These are phyloP conservation scores for Ogataea hybrid DNA, from an alignment of 1,139 yeast species.

Conservation along the genomic window DNA sequence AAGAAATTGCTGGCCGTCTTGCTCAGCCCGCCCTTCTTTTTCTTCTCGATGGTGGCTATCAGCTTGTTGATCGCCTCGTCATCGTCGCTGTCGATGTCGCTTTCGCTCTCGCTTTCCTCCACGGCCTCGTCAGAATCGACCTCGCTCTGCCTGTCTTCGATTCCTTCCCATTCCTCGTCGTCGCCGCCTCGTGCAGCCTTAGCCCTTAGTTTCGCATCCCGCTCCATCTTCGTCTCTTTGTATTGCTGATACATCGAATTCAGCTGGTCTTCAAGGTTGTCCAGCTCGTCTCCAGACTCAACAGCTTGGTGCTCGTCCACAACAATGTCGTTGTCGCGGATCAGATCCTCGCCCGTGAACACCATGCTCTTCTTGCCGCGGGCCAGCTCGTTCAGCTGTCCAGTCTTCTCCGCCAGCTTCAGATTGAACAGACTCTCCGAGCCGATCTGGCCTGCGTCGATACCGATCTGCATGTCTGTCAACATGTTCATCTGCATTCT, in stretches of 20 bases:
- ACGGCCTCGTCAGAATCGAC: constrained; percentile 43
- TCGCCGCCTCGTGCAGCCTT: constrained; percentile 79
- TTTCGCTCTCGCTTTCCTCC: constrained; percentile 40
- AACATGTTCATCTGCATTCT: constrained; percentile 97
- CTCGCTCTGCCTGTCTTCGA: constrained; percentile 44
- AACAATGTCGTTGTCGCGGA: constrained; percentile 54
- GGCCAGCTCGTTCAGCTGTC: constrained; percentile 68
- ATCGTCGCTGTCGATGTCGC: constrained; percentile 53
- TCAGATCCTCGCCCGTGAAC: constrained; percentile 53
- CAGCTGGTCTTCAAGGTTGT: constrained; percentile 75
- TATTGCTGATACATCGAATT: constrained; percentile 78
- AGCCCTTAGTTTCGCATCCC: constrained; percentile 78
- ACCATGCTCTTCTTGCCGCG: constrained; percentile 83
- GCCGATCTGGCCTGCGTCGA: constrained; percentile 86
- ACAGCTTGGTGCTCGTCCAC: constrained; percentile 37
- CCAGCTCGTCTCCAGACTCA: constrained; percentile 59
- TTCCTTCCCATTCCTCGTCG: constrained; percentile 87
- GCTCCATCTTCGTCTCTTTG: constrained; percentile 72
- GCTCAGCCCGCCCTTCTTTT: constrained; percentile 55
- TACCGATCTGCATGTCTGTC: constrained; percentile 89
- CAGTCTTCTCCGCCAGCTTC: constrained; percentile 81
- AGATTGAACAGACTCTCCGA: constrained; percentile 80
- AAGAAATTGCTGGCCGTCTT: constrained; percentile 74
- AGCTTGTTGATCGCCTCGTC: constrained; percentile 69
- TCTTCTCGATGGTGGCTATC: constrained; percentile 53